A percentile compares a stretch with the other conserved stretches of the same genome.
phyloP scores from a whole-genome alignment of 2,329 filamentous ascomycete genomes.

The Trichothecium roseum region DNA sequence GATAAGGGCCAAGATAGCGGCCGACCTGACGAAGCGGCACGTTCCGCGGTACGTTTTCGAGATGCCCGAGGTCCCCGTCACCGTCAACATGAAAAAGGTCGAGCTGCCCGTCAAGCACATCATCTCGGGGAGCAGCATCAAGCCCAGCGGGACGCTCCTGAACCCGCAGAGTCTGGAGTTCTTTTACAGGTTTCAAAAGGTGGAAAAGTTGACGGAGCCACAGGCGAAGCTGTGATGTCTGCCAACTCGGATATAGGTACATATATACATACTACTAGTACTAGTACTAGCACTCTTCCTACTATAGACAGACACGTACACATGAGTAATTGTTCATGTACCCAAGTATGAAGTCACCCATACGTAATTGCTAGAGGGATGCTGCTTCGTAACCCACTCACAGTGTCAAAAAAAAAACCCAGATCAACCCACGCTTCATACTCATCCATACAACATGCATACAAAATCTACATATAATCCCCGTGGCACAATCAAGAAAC shows the following conservation, averaged over 20 bases:
- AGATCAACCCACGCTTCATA: no score
- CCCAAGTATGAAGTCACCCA: no score
- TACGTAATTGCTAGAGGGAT: no score
- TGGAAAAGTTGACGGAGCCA: conserved; percentile 19
- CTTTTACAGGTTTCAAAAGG: conserved; percentile 33
- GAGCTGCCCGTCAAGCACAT: conserved; percentile 80
- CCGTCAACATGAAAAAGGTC: conserved; percentile 78
- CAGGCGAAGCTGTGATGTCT: conserved; percentile 18
- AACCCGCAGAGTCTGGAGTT: conserved; percentile 69
- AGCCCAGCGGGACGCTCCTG: conserved; percentile 63
- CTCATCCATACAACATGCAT: no score
- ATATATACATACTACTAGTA: not conserved
- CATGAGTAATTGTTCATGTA: no score
- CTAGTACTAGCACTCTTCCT: not conserved
- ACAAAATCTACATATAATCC: no score
- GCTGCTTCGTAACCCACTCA: no score
- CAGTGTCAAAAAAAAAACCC: no score
- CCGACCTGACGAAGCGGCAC: conserved; percentile 60
- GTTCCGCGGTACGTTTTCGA: conserved; percentile 72
- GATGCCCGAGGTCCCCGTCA: conserved; percentile 71
- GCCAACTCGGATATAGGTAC: not conserved
- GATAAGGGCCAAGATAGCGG: conserved; percentile 55
- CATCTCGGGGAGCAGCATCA: conserved; percentile 63
- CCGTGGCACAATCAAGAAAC: conserved; percentile 5
- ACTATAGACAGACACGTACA: not conserved